Conservation (phyloP, 139 green algal species). For the Asterochloris erici region DNA sequence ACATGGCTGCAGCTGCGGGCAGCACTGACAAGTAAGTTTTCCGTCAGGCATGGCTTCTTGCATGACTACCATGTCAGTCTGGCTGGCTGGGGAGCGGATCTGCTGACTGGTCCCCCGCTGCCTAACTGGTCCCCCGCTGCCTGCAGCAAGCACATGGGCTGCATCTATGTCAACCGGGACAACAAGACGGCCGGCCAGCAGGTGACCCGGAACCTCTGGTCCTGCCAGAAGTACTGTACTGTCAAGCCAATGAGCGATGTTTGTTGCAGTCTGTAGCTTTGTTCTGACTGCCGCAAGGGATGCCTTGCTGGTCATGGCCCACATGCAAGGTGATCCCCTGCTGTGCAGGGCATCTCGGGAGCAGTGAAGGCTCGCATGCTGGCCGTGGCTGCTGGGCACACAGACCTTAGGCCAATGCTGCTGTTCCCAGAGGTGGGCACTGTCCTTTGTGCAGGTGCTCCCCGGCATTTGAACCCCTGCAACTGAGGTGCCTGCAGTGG, state of each 20-base stretch:
- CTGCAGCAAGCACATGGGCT: slow-evolving; percentile 72
- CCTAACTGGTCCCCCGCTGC: neutral
- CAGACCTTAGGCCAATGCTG: slow-evolving; percentile 44
- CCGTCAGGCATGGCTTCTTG: neutral
- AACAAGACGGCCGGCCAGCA: slow-evolving; percentile 26
- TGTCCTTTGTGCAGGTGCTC: neutral
- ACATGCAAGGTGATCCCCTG: neutral
- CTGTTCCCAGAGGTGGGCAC: slow-evolving; percentile 56
- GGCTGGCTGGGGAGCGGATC: neutral
- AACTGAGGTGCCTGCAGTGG: neutral
- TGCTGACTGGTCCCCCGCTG: neutral
- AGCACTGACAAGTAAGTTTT: too few species aligned
- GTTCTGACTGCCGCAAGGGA: neutral
- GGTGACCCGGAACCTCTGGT: neutral
- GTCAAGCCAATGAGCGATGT: neutral
- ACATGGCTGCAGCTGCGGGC: neutral
- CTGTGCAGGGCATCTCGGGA: slow-evolving; percentile 28
- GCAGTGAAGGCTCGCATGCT: slow-evolving; percentile 55
- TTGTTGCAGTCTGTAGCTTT: neutral
- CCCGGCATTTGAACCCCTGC: too few species aligned
- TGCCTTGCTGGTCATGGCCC: neutral
- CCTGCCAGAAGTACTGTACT: neutral
- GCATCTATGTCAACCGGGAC: slow-evolving; percentile 82
- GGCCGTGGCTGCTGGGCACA: slow-evolving; percentile 18
- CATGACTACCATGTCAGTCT: neutral